Evolutionary conservation across 805 yeast species (phyloP).

Genomic region (Teunomyces cretensis): DNA sequence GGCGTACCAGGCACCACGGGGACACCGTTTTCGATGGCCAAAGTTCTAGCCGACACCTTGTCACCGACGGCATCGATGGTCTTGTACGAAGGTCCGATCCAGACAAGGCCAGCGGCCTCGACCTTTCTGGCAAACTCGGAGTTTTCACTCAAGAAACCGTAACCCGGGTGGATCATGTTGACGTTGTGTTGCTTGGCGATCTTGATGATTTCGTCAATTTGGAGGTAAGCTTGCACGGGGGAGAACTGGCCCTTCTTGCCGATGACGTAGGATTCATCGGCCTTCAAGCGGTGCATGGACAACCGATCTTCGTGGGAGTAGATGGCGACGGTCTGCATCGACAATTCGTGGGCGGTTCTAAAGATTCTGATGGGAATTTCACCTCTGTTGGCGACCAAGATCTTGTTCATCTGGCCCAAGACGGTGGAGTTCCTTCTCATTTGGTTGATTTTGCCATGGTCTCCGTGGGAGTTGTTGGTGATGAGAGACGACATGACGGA

Average conservation of each 20-base stretch:
- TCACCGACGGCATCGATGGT: conserved; percentile 96
- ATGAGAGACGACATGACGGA: too few species aligned
- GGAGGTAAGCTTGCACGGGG: conserved; percentile 95
- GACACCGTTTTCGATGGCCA: conserved; percentile 78
- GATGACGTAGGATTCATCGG: conserved; percentile 90
- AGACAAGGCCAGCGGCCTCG: conserved; percentile 83
- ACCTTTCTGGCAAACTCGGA: conserved; percentile 92
- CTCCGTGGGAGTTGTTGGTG: conserved; percentile 2
- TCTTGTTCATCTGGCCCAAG: conserved; percentile 52
- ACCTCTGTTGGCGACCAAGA: conserved; percentile 82
- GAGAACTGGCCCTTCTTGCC: conserved; percentile 87
- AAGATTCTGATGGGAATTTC: conserved; percentile 87
- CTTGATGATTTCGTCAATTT: conserved; percentile 88
- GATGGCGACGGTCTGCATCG: conserved; percentile 96
- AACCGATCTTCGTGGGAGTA: conserved; percentile 94
- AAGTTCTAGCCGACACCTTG: conserved; percentile 88
- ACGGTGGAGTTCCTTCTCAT: conserved; percentile 45
- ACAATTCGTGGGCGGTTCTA: conserved; percentile 95
- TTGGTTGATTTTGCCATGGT: conserved; percentile 29
- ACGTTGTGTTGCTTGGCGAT: conserved; percentile 57
- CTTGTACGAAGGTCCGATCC: conserved; percentile 90
- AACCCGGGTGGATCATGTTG: conserved; percentile 42
- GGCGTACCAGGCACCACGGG: conserved; percentile 98
- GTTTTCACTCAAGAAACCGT: conserved; percentile 81
- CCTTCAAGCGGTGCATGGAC: conserved; percentile 92